Evolutionary conservation across 495 filamentous ascomycete species (phyloP).

Genomic region (Apiosordaria backusii): DNA sequence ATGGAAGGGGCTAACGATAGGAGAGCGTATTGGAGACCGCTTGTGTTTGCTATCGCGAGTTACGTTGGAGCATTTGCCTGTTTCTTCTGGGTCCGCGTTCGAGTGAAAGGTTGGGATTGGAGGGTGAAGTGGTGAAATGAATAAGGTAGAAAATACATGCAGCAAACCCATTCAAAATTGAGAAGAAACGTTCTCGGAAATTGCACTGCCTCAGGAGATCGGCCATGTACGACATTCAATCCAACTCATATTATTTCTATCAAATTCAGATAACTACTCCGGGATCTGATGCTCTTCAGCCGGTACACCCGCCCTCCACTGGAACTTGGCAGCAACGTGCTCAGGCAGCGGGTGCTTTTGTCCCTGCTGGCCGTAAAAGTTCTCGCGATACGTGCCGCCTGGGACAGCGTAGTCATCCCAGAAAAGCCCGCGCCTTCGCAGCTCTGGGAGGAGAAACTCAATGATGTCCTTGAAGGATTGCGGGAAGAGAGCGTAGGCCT

Average conservation of each 20-base stretch:
- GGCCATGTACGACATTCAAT: too few species aligned
- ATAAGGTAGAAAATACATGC: too few species aligned
- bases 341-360: slow-evolving; percentile 32
- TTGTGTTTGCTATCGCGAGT: not conserved
- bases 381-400: slow-evolving; percentile 51
- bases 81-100: not conserved
- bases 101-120: not conserved
- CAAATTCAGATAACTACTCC: too few species aligned
- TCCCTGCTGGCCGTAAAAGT: slow-evolving; percentile 40
- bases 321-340: slow-evolving; percentile 35
- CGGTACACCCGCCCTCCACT: slow-evolving; percentile 36
- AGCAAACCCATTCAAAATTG: too few species aligned
- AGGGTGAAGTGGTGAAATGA: not conserved
- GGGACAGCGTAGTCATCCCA: slow-evolving; percentile 48
- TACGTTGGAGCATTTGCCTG: not conserved
- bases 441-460: slow-evolving; percentile 57
- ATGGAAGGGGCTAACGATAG: not conserved
- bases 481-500: slow-evolving; percentile 59
- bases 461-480: slow-evolving; percentile 62
- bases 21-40: not conserved
- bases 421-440: slow-evolving; percentile 53
- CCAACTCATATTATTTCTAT: too few species aligned
- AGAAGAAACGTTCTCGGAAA: too few species aligned
- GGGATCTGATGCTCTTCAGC: slow-evolving; percentile 32
- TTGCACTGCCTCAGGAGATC: too few species aligned